Base-by-base conservation (phyloP, 2,329 filamentous ascomycete species). In the Calonectria pteridis region DNA sequence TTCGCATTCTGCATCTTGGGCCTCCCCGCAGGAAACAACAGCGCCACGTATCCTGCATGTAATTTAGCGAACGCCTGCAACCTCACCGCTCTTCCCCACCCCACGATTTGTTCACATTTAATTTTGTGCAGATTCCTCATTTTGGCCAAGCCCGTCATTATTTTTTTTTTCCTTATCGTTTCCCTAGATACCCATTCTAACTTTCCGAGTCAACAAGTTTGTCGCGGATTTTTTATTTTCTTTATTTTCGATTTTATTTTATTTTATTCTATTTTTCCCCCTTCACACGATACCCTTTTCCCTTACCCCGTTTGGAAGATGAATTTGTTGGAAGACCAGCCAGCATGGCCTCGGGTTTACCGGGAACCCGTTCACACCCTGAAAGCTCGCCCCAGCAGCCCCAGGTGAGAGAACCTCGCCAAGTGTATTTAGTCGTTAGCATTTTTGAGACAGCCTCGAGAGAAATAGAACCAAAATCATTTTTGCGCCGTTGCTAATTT, bases 41-140 rank as follows among this genome's bases (percentile, higher is more conserved):
- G 37, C 55, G 55, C 55, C 55, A 62, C 55, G 55, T 62, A 62
- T 62, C 55, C 55, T 62, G 55, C 55, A 62, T 62, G 55, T 62
- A 62, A 62, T 62, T 62, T 62, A 62, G 55, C 55, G 55, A 62
- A 62, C 55, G 14, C 14, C 35, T 23, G 33, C 23, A 62, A 59
- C 35, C 43, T 40, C 55, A 62, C 55, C 55, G 55, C 55, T 62
- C 23, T 62, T 62, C 55, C 55, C 55, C 55, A 62, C 55, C 55
- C 55, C 33, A 62, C 55, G 55, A 59, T 59, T 40, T 35, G 37
- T 18, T 62, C 55, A 62, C 55, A 62, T 62, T 62, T 62, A 62
- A 40, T 62, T 62, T 62, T 62, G 55, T 35, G 33, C 31, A 26
- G 33, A 26, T 40, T 37, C 35, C 55, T 37, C 55, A 62, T 40